These are phyloP conservation scores for Artemisia argyi DNA, from an alignment of 129 eudicot species.

Conservation along the genomic window DNA sequence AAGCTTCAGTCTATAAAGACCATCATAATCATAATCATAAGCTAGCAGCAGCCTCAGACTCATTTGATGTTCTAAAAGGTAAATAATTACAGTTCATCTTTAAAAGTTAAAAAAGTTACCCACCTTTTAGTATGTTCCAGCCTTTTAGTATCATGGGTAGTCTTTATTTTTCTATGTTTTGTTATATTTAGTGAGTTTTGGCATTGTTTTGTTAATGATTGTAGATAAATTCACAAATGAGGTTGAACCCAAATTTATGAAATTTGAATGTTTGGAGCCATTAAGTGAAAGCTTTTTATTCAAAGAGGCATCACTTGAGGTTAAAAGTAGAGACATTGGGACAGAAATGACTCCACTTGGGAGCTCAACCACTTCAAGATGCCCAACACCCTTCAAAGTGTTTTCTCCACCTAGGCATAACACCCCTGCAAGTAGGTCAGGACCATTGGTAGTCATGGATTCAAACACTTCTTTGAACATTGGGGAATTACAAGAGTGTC, in stretches of 20 bases:
- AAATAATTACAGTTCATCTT: background rate
- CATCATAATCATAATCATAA: slow-evolving; percentile 15
- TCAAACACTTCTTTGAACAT: slow-evolving; percentile 44
- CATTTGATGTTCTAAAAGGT: slow-evolving; percentile 69
- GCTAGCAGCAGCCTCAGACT: slow-evolving; percentile 30
- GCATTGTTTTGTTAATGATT: background rate
- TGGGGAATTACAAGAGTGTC: slow-evolving; percentile 60
- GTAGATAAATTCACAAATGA: slow-evolving; percentile 85
- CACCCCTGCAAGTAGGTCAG: slow-evolving; percentile 73
- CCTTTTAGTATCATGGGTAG: background rate
- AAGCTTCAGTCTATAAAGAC: slow-evolving; percentile 31
- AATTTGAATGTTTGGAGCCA: slow-evolving; percentile 56
- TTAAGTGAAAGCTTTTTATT: slow-evolving; percentile 63
- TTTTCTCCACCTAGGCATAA: slow-evolving; percentile 77
- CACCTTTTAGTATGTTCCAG: slow-evolving; percentile 4
- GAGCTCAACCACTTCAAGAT: slow-evolving; percentile 72
- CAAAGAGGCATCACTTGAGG: slow-evolving; percentile 33
- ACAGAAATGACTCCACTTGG: slow-evolving; percentile 88
- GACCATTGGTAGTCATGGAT: slow-evolving; percentile 44
- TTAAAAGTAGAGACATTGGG: slow-evolving; percentile 72
- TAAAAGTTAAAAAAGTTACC: background rate
- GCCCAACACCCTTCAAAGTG: slow-evolving; percentile 65
- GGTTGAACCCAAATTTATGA: slow-evolving; percentile 30
- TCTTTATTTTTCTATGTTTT: background rate
- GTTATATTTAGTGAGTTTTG: background rate